Evolutionary conservation across 2,329 filamentous ascomycete genomes (phyloP), one percentile per base, ranked within the genome.

Genomic region (Fusarium sp.): DNA sequence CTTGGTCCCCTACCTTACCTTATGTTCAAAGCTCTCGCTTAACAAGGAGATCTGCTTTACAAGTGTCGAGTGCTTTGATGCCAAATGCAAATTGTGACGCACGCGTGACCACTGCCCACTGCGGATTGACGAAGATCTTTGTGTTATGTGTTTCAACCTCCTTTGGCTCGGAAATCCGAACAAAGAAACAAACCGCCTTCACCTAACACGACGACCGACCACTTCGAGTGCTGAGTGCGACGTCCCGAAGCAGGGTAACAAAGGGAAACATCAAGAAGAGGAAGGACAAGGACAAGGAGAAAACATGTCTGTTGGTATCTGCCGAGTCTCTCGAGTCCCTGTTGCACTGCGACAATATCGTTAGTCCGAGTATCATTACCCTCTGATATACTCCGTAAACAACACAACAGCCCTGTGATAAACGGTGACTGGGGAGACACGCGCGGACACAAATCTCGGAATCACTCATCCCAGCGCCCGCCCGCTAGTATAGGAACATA

Each of bases 41-140:
- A 66, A 39, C n/a, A 63, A 36, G 50, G 53, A 54, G 36, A 39
- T 66, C 28, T 53, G 41, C 32, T 61, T 39, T 44, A 24, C 30
- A 51, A 69, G 59, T 56, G 57, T 60, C 51, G 60, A 51, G 41
- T 51, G 42, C 66, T 65, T 60, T 63, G 64, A 74, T 68, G 61
- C 63, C 75, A 76, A 76, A 68, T 73, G 68, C 68, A 77, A 77
- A 71, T 73, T 77, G 69, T 55, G 66, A 76, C 63, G 63, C 66
- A 61, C 74, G 73, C 72, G 69, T 77, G 73, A 77, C 64, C 53
- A 65, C 28, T 45, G 39, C 17, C 35, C 42, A 36, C 42, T 58
- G 42, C 32, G 56, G 56, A 47, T 58, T 51, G 42, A 63, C 58
- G 50, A 54, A 57, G 56, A 55, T 66, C 58, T 48, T 39, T 63